Evolutionary conservation across 208 protist species (phyloP).

Genomic region (Leishmania turanica): DNA sequence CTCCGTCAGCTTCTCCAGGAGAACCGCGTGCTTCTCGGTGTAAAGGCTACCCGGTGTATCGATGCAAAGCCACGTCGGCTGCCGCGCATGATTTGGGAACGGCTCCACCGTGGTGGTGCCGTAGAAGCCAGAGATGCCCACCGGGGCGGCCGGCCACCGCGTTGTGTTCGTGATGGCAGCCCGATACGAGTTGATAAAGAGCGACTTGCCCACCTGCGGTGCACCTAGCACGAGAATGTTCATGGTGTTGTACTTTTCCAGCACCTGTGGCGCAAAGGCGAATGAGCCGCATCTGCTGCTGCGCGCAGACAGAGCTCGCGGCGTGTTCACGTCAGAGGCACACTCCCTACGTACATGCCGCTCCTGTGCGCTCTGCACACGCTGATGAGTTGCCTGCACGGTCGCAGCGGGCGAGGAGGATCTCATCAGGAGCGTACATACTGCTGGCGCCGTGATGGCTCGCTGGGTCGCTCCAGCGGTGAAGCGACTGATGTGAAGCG

Average conservation of each 20-base stretch:
- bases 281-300: conserved; percentile 34
- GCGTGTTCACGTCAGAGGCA: not conserved
- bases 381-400: conserved; percentile 10
- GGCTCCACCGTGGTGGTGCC: conserved; percentile 76
- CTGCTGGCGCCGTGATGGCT: conserved; percentile 1
- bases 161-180: conserved; percentile 55
- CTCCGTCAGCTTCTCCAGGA: conserved; percentile 55
- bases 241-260: conserved; percentile 34
- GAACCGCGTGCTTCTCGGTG: conserved; percentile 27
- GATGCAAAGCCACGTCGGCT: conserved; percentile 78
- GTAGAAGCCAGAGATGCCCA: conserved; percentile 80
- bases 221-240: conserved; percentile 79
- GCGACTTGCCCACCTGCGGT: conserved; percentile 82
- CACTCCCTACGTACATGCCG: not conserved
- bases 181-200: conserved; percentile 79
- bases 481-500: not conserved
- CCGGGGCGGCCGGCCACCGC: conserved; percentile 76
- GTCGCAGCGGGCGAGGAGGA: conserved; percentile 1
- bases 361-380: conserved; percentile 14
- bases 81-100: conserved; percentile 63
- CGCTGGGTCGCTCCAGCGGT: conserved; percentile 1
- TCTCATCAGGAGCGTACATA: not conserved
- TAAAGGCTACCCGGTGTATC: conserved; percentile 84
- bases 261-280: conserved; percentile 21
- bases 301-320: conserved; percentile 12